Evolutionary conservation across 371 early-diverging fungal species (phyloP).

Genomic region (Dinochytrium kinnereticum): DNA sequence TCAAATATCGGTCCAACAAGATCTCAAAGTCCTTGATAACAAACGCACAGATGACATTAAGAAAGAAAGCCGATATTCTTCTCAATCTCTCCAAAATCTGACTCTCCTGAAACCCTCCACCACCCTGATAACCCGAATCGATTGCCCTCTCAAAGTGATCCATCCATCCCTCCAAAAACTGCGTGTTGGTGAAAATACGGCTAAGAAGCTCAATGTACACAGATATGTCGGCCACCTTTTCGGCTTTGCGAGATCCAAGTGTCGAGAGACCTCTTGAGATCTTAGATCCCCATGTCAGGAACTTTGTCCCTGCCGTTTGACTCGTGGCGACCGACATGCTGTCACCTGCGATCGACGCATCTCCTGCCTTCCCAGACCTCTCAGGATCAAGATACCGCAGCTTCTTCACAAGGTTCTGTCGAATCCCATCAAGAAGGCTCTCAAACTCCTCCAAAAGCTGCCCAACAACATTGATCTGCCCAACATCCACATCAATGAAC

Average conservation of each 20-base stretch:
- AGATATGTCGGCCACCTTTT: conserved; percentile 25
- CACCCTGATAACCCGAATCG: neutral
- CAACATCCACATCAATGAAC: conserved; percentile 47
- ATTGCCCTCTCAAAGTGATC: conserved; percentile 11
- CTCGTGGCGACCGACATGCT: neutral
- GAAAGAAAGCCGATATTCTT: conserved; percentile 17
- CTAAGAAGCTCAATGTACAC: conserved; percentile 27
- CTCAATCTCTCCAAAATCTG: conserved; percentile 14
- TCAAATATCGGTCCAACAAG: conserved; percentile 32
- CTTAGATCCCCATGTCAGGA: conserved; percentile 28
- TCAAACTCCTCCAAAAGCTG: conserved; percentile 48
- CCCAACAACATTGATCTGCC: conserved; percentile 44
- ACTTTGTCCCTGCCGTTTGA: conserved; percentile 1
- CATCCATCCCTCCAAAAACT: conserved; percentile 23
- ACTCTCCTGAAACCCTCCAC: neutral
- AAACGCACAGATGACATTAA: conserved; percentile 22
- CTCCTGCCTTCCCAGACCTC: neutral
- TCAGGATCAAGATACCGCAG: conserved; percentile 17
- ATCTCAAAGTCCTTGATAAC: conserved; percentile 32
- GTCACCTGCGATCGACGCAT: neutral
- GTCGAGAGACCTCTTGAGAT: conserved; percentile 26
- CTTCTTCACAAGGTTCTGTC: conserved; percentile 50
- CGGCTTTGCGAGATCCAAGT: conserved; percentile 23
- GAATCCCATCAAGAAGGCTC: conserved; percentile 43
- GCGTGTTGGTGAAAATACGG: conserved; percentile 9